These are phyloP conservation scores for Suhomyces kunorum DNA, from an alignment of 1,139 yeast species.

Conservation along the genomic window DNA sequence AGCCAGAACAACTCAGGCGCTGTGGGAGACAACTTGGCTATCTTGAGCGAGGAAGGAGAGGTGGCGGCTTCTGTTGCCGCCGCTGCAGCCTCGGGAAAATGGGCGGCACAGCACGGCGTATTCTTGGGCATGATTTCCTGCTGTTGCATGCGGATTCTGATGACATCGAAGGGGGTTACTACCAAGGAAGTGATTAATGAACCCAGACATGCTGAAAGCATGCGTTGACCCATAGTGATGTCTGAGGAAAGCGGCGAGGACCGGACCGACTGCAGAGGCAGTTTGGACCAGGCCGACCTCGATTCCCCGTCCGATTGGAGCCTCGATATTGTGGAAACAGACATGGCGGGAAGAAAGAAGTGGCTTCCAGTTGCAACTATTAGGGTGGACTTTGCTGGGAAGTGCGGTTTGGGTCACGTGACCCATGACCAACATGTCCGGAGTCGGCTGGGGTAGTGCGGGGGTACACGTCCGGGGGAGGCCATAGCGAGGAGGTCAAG, in stretches of 20 bases:
- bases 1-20: constrained; percentile 43
- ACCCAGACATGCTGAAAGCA: constrained; percentile 91
- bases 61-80: not conserved
- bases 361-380: not conserved
- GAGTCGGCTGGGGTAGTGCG: constrained; percentile 2
- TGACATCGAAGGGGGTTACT: constrained; percentile 93
- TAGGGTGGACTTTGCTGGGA: not conserved
- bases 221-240: constrained; percentile 60
- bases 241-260: constrained; percentile 15
- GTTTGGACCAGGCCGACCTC: not conserved
- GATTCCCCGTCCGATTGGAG: constrained; percentile 1
- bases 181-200: constrained; percentile 82
- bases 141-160: constrained; percentile 86
- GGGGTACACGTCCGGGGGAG: not conserved
- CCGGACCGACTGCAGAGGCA: not conserved
- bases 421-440: constrained; percentile 1
- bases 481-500: too few species aligned
- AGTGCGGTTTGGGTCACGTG: not conserved
- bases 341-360: constrained; percentile 2
- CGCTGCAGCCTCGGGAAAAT: constrained; percentile 9
- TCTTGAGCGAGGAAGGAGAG: constrained; percentile 6
- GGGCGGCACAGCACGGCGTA: constrained; percentile 32
- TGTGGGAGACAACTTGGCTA: constrained; percentile 8
- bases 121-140: constrained; percentile 61
- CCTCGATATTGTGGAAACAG: constrained; percentile 5